A percentile compares a stretch with the other conserved stretches of the same genome.
Conservation (phyloP, 23 red algal species). For the Gracilariopsis chorda region DNA sequence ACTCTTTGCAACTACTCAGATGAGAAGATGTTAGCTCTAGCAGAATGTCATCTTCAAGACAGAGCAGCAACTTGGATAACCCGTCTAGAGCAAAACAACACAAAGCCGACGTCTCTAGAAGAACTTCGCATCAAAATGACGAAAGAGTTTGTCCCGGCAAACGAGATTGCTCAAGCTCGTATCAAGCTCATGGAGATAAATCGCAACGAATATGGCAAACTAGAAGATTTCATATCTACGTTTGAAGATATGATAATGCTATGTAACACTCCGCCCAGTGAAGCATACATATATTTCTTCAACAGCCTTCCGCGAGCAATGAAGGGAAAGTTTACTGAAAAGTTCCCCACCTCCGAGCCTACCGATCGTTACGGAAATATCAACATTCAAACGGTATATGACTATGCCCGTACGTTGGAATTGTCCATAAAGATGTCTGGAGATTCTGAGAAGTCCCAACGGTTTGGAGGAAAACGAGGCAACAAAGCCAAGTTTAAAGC, state of each 20-base stretch:
- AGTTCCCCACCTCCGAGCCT: slow-evolving; percentile 7
- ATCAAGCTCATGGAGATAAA: slow-evolving; percentile 25
- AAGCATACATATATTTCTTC: slow-evolving; percentile 22
- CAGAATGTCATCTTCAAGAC: slow-evolving; percentile 24
- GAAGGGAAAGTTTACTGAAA: slow-evolving; percentile 24
- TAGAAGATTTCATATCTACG: slow-evolving; percentile 7
- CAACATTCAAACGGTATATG: background rate
- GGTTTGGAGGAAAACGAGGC: no score
- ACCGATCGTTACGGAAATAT: background rate
- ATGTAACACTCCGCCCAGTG: background rate
- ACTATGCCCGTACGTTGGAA: background rate
- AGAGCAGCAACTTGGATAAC: slow-evolving; percentile 29
- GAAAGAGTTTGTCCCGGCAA: slow-evolving; percentile 2
- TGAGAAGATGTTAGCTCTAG: slow-evolving; percentile 15
- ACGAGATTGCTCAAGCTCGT: slow-evolving; percentile 3
- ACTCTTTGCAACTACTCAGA: background rate
- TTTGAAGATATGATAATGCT: slow-evolving; percentile 13
- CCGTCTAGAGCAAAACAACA: background rate
- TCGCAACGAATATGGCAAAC: background rate
- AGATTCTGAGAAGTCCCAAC: no score
- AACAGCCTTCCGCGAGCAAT: background rate
- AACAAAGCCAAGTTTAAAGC: no score
- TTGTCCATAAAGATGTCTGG: background rate
- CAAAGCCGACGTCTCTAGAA: slow-evolving; percentile 24
- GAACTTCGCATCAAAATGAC: slow-evolving; percentile 5